phyloP scores from a whole-genome alignment of 129 eudicot genomes.

The Lactuca saligna region DNA sequence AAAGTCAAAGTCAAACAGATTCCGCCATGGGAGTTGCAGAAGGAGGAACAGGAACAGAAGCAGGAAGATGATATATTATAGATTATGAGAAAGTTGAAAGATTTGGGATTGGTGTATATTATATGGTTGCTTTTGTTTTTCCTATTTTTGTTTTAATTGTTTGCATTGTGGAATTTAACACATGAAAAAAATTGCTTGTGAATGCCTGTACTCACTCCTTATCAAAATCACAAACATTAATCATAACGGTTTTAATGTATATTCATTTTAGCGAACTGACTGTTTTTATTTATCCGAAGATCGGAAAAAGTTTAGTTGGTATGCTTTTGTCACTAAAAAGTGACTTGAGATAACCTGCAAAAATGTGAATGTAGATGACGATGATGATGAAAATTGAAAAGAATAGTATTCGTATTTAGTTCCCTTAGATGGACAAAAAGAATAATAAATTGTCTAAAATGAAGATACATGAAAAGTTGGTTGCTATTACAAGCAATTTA shows the following conservation, averaged over 20 bases:
- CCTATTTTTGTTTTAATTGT: constrained; percentile 8
- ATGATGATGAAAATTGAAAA: no score
- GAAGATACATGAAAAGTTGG: no score
- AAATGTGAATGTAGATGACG: no score
- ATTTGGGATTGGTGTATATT: constrained; percentile 32
- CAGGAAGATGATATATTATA: constrained; percentile 21
- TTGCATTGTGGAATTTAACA: constrained; percentile 20
- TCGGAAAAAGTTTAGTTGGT: no score
- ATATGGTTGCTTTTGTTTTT: constrained; percentile 25
- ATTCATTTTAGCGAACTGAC: background rate
- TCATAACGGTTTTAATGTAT: background rate
- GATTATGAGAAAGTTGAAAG: constrained; percentile 15
- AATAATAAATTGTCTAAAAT: no score
- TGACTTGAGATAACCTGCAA: no score
- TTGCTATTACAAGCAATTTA: no score
- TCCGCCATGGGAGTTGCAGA: constrained; percentile 33
- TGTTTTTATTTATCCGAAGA: no score
- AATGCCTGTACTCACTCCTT: constrained; percentile 11
- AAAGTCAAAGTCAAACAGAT: constrained; percentile 20
- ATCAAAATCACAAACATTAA: constrained; percentile 4
- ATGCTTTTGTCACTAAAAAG: no score
- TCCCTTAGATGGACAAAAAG: no score
- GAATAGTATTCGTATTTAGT: no score
- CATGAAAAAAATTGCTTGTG: background rate
- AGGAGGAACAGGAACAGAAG: constrained; percentile 34